Evolutionary conservation across 345 rosid genomes (phyloP).

Genomic region (Eucalyptus polyanthemos): DNA sequence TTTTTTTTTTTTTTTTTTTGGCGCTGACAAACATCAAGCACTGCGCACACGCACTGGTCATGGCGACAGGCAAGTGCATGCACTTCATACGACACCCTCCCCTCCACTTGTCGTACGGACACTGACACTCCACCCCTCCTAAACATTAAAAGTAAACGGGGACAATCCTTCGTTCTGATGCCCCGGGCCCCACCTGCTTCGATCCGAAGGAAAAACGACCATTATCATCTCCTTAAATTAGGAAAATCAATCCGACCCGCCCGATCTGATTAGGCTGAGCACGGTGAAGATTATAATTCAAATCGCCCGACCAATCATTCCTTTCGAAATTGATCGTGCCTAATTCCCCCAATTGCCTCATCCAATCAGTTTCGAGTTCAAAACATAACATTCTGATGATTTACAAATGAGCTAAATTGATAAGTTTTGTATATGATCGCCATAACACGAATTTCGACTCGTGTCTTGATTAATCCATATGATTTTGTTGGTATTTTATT

Average conservation of each 20-base stretch:
- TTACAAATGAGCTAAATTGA: accelerated
- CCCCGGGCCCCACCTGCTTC: background rate
- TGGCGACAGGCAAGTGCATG: background rate
- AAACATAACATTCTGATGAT: accelerated
- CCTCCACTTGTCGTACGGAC: background rate
- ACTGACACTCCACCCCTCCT: background rate
- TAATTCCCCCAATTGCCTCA: accelerated
- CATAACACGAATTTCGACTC: accelerated
- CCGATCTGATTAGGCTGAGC: background rate
- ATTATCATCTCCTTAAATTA: background rate
- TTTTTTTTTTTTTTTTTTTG: background rate
- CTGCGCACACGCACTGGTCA: background rate
- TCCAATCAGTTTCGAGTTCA: accelerated
- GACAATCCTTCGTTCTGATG: background rate
- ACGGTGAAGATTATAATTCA: background rate
- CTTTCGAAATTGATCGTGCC: too few relatives aligned
- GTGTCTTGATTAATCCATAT: accelerated
- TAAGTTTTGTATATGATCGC: too few relatives aligned
- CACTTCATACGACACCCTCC: background rate
- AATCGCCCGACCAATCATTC: too few relatives aligned
- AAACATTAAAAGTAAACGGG: background rate
- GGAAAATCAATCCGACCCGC: background rate
- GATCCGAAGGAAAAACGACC: background rate
- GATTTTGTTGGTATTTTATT: background rate
- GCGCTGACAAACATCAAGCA: background rate